Percentiles rank a stretch among this genome's conserved stretches.
These are phyloP conservation scores for Penicillium bovifimosum DNA, from an alignment of 495 filamentous ascomycete species.

Conservation along the genomic window DNA sequence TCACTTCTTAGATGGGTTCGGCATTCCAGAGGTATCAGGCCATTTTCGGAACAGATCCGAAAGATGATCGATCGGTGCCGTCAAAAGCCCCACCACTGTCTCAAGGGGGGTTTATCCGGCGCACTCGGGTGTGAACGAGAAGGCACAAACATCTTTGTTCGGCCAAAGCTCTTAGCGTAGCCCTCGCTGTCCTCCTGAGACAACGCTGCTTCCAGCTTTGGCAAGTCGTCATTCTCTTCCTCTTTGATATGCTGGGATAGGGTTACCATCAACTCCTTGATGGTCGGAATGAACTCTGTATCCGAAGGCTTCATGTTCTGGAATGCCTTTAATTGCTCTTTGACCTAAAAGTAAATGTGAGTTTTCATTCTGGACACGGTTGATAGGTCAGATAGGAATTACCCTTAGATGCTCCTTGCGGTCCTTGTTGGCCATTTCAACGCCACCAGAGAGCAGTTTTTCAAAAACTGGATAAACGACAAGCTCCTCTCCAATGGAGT, in stretches of 20 bases:
- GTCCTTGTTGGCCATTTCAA: constrained; percentile 52
- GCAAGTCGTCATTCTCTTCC: constrained; percentile 54
- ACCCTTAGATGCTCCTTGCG: constrained; percentile 53
- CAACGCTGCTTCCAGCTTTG: constrained; percentile 46
- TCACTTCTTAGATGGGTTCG: constrained; percentile 14
- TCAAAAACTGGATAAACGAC: constrained; percentile 63
- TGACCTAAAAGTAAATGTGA: constrained; percentile 42
- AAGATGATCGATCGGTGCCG: constrained; percentile 32
- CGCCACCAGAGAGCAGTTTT: constrained; percentile 48
- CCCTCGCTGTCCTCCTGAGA: constrained; percentile 29
- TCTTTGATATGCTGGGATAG: constrained; percentile 55
- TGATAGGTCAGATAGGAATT: background rate
- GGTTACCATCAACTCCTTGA: constrained; percentile 48
- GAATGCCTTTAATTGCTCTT: constrained; percentile 57
- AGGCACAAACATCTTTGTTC: constrained; percentile 59
- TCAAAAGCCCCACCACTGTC: constrained; percentile 26
- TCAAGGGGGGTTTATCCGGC: constrained; percentile 33
- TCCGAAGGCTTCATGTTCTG: constrained; percentile 48
- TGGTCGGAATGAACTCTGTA: constrained; percentile 44
- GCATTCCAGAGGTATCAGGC: constrained; percentile 25
- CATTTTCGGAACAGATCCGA: constrained; percentile 30
- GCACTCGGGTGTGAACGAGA: constrained; percentile 50
- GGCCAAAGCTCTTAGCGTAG: constrained; percentile 48
- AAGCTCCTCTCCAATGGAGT: constrained; percentile 58
- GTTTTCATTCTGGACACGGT: no score